Percentiles rank a stretch among this genome's conserved stretches.
Evolutionary conservation across 768 basidiomycete species (phyloP).

Genomic region (Mycena crocata): DNA sequence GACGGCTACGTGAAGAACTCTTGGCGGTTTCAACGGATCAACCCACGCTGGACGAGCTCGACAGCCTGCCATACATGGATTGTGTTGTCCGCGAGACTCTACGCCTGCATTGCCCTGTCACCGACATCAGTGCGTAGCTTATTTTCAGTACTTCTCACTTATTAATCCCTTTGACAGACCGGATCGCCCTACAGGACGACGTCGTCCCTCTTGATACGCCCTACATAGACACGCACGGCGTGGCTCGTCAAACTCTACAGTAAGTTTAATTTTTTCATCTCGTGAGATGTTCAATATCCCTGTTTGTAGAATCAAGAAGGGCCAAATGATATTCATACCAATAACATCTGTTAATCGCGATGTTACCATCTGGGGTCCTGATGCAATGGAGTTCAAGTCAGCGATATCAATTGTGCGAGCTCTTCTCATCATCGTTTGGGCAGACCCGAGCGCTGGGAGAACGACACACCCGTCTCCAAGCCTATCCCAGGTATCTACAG

Average conservation of each 20-base stretch:
- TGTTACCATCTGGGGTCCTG: slow-evolving; percentile 70
- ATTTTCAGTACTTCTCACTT: too few species aligned
- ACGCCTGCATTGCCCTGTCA: not conserved
- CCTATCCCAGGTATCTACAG: slow-evolving; percentile 71
- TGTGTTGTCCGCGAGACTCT: not conserved
- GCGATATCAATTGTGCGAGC: too few species aligned
- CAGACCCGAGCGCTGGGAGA: slow-evolving; percentile 76
- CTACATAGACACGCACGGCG: slow-evolving; percentile 10
- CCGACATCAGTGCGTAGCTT: too few species aligned
- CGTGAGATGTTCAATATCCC: not conserved
- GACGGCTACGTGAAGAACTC: slow-evolving; percentile 57
- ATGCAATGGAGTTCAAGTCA: slow-evolving; percentile 71
- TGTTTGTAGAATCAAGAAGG: slow-evolving; percentile 55
- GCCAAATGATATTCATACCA: slow-evolving; percentile 59
- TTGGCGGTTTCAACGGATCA: slow-evolving; percentile 45
- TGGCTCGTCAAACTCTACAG: not conserved
- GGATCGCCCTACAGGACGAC: not conserved
- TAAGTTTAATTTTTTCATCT: not conserved
- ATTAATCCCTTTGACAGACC: too few species aligned
- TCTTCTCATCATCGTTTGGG: not conserved
- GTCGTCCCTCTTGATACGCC: not conserved
- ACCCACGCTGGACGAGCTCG: slow-evolving; percentile 58
- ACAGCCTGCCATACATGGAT: slow-evolving; percentile 54
- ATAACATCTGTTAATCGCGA: slow-evolving; percentile 65
- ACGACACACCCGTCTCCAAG: slow-evolving; percentile 54